These are phyloP conservation scores for Trichophyton schoenleinii DNA, from an alignment of 2,329 filamentous ascomycete species.

Conservation along the genomic window DNA sequence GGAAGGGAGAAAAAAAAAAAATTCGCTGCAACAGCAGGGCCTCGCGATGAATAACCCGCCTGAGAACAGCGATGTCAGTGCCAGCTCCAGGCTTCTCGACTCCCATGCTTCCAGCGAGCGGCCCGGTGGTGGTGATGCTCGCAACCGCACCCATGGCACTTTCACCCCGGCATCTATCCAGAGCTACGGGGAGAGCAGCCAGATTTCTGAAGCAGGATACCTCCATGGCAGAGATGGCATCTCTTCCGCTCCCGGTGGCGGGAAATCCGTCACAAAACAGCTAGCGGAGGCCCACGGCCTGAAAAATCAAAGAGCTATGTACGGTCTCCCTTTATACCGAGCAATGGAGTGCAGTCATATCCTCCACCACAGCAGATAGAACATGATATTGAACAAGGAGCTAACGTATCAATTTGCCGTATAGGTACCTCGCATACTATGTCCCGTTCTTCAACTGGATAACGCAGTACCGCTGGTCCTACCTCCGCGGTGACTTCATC, in stretches of 20 bases:
- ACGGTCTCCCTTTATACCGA: conserved; percentile 19
- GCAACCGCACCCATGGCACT: conserved; percentile 47
- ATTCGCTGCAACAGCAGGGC: not conserved
- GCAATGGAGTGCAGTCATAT: not conserved
- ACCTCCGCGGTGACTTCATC: conserved; percentile 72
- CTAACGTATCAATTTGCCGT: conserved; percentile 8
- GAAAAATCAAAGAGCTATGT: conserved; percentile 63
- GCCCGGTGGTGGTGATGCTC: conserved; percentile 31
- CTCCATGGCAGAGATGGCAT: conserved; percentile 33
- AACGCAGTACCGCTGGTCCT: conserved; percentile 68
- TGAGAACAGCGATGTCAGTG: conserved; percentile 11
- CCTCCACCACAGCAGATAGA: not conserved
- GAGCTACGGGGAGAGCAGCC: conserved; percentile 23
- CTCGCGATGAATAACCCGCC: not conserved
- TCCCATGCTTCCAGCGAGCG: conserved; percentile 24
- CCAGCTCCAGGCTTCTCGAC: conserved; percentile 27
- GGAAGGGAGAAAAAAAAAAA: too few species aligned
- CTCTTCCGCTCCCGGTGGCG: conserved; percentile 35
- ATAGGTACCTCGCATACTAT: conserved; percentile 83
- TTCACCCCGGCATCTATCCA: conserved; percentile 56
- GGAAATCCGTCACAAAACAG: conserved; percentile 56
- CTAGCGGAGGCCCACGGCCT: conserved; percentile 63
- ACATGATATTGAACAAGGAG: not conserved
- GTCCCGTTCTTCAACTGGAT: conserved; percentile 87
- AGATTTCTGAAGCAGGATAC: conserved; percentile 11